Conservation (phyloP, 2,329 filamentous ascomycete species). For the Stagonosporopsis vannaccii region DNA sequence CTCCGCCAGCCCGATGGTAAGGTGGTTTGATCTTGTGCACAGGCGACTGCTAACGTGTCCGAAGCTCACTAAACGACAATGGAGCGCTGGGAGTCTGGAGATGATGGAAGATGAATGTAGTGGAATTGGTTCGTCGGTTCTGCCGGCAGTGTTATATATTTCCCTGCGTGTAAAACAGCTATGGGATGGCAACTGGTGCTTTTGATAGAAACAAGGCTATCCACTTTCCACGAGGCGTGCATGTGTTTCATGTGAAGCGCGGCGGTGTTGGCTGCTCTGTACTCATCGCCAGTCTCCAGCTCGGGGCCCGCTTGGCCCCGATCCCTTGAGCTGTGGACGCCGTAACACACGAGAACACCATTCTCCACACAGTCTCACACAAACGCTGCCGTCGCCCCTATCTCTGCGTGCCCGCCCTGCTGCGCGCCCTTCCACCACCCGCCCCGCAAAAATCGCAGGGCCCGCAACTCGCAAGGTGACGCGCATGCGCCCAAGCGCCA, state of each 20-base stretch:
- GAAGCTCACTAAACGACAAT: conserved; percentile 45
- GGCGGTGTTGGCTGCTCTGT: conserved; percentile 3
- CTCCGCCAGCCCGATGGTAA: conserved; percentile 88
- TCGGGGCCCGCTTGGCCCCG: conserved; percentile 7
- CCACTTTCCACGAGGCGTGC: conserved; percentile 29
- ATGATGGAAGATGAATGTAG: conserved; percentile 30
- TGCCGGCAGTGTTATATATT: conserved; percentile 48
- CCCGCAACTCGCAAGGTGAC: conserved; percentile 12
- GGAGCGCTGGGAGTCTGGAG: conserved; percentile 25
- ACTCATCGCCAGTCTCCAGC: background rate
- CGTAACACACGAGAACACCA: conserved; percentile 35
- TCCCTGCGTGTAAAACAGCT: conserved; percentile 50
- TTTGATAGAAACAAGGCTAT: conserved; percentile 47
- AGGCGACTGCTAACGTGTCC: conserved; percentile 26
- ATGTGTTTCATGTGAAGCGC: background rate
- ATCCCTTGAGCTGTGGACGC: conserved; percentile 1
- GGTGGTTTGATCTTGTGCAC: conserved; percentile 43
- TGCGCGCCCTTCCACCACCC: conserved; percentile 17
- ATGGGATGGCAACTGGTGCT: conserved; percentile 46
- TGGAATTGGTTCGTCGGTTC: conserved; percentile 41
- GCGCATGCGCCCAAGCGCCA: conserved; percentile 46
- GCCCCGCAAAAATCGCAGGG: conserved; percentile 22
- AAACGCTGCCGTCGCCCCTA: conserved; percentile 20
- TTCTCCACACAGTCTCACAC: conserved; percentile 12
- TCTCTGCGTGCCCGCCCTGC: conserved; percentile 23